phyloP scores from a whole-genome alignment of 306 rosid species.

The Trifolium pratense region DNA sequence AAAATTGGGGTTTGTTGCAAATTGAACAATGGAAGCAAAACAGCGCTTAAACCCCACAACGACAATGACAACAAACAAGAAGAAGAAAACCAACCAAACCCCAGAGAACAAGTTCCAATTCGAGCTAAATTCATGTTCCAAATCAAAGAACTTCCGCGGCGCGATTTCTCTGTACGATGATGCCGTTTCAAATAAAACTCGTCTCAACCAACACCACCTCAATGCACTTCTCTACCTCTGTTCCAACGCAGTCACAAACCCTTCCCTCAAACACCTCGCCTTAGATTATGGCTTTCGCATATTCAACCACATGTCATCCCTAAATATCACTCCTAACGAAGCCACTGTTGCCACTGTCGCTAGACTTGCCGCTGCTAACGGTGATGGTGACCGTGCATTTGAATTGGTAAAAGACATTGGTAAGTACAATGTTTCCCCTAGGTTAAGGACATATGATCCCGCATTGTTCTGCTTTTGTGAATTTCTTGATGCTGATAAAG shows the following conservation, averaged over 20 bases:
- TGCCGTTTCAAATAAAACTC: slow-evolving; percentile 48
- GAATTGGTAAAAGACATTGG: slow-evolving; percentile 61
- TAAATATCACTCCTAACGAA: slow-evolving; percentile 65
- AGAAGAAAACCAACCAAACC: slow-evolving; percentile 51
- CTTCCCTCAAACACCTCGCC: slow-evolving; percentile 51
- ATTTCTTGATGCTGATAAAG: slow-evolving; percentile 65
- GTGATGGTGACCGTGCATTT: slow-evolving; percentile 67
- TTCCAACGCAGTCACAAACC: slow-evolving; percentile 58
- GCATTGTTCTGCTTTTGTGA: slow-evolving; percentile 74
- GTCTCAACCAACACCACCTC: slow-evolving; percentile 69
- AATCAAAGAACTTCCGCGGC: slow-evolving; percentile 54
- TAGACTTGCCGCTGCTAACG: slow-evolving; percentile 72
- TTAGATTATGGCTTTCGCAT: slow-evolving; percentile 66
- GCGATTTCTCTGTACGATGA: slow-evolving; percentile 66
- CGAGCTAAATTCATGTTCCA: slow-evolving; percentile 71
- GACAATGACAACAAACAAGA: slow-evolving; percentile 42
- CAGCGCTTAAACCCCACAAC: slow-evolving; percentile 24
- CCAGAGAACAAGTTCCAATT: slow-evolving; percentile 66
- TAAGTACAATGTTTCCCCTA: slow-evolving; percentile 52
- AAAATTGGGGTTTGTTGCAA: background rate
- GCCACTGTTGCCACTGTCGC: slow-evolving; percentile 79
- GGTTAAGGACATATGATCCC: slow-evolving; percentile 75
- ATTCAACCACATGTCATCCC: slow-evolving; percentile 59
- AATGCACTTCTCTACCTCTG: slow-evolving; percentile 91
- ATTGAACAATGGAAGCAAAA: slow-evolving; percentile 48